Conservation (phyloP, 768 basidiomycete species). For the Podaxis pistillaris region DNA sequence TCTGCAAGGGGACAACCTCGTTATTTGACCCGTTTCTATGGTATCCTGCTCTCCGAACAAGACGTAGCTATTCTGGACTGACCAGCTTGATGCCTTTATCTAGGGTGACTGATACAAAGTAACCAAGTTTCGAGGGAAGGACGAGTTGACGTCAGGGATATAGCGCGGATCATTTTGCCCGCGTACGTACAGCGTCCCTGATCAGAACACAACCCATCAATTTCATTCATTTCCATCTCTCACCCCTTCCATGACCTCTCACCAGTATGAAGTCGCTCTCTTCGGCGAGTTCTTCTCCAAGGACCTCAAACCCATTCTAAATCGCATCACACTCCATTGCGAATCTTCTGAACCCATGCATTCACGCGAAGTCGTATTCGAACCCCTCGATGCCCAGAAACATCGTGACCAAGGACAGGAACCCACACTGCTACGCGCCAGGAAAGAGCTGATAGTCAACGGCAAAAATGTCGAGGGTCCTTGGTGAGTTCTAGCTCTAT, state of each 20-base stretch:
- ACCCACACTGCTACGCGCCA: conserved; percentile 68
- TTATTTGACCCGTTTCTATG: background rate
- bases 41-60: background rate
- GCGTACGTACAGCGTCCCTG: background rate
- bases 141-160: background rate
- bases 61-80: background rate
- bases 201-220: background rate
- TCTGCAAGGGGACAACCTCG: background rate
- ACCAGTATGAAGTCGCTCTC: conserved; percentile 78
- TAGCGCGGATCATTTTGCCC: background rate
- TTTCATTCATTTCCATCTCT: conserved; percentile 7
- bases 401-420: conserved; percentile 63
- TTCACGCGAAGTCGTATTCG: conserved; percentile 77
- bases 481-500: conserved; percentile 46
- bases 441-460: conserved; percentile 57
- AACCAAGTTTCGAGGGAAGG: background rate
- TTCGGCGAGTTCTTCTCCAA: conserved; percentile 80
- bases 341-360: conserved; percentile 77
- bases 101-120: background rate
- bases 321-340: conserved; percentile 78
- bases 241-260: conserved; percentile 42
- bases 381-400: conserved; percentile 66
- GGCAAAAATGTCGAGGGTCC: conserved; percentile 47
- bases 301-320: conserved; percentile 74
- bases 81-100: background rate